Evolutionary conservation across 2,329 filamentous ascomycete species (phyloP).

Genomic region (Aspergillus spinulosporus): DNA sequence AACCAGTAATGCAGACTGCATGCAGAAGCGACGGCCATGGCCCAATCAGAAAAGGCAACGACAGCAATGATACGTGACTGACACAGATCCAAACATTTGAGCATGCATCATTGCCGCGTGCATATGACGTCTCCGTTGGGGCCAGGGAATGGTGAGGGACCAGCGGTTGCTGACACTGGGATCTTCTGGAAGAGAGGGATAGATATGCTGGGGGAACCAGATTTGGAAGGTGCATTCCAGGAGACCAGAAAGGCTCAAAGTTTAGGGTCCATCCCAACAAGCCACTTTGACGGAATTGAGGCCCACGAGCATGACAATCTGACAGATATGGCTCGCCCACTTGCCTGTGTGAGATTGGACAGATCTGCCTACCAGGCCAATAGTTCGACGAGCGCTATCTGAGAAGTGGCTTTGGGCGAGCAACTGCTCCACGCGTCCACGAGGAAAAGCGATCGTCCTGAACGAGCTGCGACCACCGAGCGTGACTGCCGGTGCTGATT

Average conservation of each 20-base stretch:
- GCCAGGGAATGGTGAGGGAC: neutral
- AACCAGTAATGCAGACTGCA: neutral
- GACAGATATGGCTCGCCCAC: neutral
- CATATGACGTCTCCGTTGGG: conserved; percentile 36
- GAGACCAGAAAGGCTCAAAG: neutral
- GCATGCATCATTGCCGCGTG: conserved; percentile 27
- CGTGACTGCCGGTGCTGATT: neutral
- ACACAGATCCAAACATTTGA: conserved; percentile 11
- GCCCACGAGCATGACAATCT: conserved; percentile 10
- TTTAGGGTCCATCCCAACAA: conserved; percentile 5
- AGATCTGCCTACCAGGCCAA: neutral
- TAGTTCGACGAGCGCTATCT: conserved; percentile 1
- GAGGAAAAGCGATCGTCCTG: neutral
- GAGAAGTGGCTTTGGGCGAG: neutral
- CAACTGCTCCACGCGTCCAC: neutral
- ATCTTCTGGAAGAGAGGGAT: neutral
- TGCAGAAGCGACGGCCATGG: neutral
- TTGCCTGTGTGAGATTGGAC: neutral
- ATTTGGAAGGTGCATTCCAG: neutral
- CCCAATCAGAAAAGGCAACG: conserved; percentile 8
- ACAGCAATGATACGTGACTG: conserved; percentile 1
- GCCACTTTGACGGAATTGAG: conserved; percentile 1
- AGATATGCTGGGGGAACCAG: neutral
- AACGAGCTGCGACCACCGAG: neutral
- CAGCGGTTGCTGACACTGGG: neutral